phyloP scores from a whole-genome alignment of 2,329 filamentous ascomycete species.

The Aspergillus pseudoviridinutans region DNA sequence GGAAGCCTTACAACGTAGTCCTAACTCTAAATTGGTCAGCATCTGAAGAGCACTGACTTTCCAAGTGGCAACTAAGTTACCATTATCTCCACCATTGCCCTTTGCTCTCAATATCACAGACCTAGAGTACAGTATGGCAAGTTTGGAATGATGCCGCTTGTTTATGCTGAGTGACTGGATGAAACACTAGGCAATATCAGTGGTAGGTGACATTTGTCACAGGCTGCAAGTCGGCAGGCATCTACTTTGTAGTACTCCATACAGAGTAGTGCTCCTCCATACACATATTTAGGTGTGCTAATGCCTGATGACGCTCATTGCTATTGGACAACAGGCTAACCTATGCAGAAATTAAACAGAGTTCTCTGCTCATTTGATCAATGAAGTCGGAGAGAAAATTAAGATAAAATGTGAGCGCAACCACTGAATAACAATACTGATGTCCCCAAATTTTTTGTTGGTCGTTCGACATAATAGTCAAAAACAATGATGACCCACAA shows the following conservation, averaged over 20 bases:
- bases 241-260: neutral
- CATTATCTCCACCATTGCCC: neutral
- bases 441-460: neutral
- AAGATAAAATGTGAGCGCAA: neutral
- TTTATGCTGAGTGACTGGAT: neutral
- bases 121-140: neutral
- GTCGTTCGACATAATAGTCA: neutral
- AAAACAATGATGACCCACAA: neutral
- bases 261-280: neutral
- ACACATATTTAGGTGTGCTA: neutral
- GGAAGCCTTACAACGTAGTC: slow-evolving; percentile 9
- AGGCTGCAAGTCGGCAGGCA: neutral
- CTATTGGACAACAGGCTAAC: neutral
- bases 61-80: neutral
- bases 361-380: neutral
- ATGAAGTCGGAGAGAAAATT: neutral
- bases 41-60: neutral
- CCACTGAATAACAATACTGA: neutral
- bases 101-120: neutral
- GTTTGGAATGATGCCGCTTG: neutral
- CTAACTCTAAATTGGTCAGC: slow-evolving; percentile 4
- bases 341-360: neutral
- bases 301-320: neutral
- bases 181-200: neutral
- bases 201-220: neutral